Conservation (phyloP, 2,329 filamentous ascomycete species). For the Fusarium sp. region DNA sequence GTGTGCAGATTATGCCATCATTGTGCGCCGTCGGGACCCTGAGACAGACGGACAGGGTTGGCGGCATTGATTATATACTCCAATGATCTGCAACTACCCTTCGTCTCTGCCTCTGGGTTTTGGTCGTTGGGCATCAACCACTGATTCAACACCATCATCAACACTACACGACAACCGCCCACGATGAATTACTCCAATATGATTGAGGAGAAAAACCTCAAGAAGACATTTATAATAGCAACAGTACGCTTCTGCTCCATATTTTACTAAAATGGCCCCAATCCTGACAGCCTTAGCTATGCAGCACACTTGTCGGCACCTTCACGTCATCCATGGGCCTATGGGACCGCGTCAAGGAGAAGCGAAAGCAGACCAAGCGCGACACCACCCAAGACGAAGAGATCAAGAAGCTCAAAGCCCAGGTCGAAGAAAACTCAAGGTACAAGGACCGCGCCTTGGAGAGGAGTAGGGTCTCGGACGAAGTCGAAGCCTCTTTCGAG, state of each 20-base stretch:
- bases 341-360: constrained; percentile 45
- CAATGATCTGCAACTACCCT: constrained; percentile 18
- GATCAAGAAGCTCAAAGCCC: constrained; percentile 44
- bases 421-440: constrained; percentile 30
- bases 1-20: constrained; percentile 35
- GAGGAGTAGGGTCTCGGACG: constrained; percentile 27
- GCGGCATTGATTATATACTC: constrained; percentile 4
- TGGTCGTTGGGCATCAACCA: constrained; percentile 29
- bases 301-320: constrained; percentile 46
- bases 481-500: constrained; percentile 42
- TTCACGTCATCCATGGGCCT: constrained; percentile 49
- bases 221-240: constrained; percentile 5
- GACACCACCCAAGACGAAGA: constrained; percentile 47
- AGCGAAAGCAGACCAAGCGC: constrained; percentile 40
- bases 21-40: constrained; percentile 15
- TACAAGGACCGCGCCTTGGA: constrained; percentile 10
- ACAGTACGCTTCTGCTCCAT: not conserved
- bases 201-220: constrained; percentile 48
- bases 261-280: fast-evolving
- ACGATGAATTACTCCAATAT: constrained; percentile 45
- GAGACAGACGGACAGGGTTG: not conserved
- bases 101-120: not conserved
- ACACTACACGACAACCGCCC: not conserved
- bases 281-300: constrained; percentile 17
- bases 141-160: not conserved